Evolutionary conservation across 306 rosid genomes (phyloP), one percentile per base, ranked within the genome.

Genomic region (Cucurbita maxima): DNA sequence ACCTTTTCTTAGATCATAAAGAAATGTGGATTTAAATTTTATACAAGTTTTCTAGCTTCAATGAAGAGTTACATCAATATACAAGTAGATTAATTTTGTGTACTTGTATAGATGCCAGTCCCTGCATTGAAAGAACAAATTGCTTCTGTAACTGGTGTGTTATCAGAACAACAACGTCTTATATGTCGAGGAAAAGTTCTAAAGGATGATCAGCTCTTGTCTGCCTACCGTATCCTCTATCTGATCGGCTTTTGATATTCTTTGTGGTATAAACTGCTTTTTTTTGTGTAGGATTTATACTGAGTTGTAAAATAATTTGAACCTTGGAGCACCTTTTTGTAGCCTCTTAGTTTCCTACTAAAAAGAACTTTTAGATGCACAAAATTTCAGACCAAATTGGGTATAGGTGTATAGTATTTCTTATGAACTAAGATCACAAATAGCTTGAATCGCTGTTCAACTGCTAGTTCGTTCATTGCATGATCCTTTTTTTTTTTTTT

Each of bases 61-160:
- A 34, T 53, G 75, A 52, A 30, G 48, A 16, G 6, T 38, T 48
- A 30, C 58, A 43, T 66, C 13, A n/a, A 43, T 13, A 45, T 40
- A 22, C 78, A 5, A 50, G 69, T 48, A 59, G 57, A 50, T 50
- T 72, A 71, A 19, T 51, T 25, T 60, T 79, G 47, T 76, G 43
- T 51, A 81, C 58, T 79, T 79, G 56, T 86, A 78, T 84, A 95
- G 99, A 85, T 95, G 99, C 90, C 99, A 37, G 97, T 87, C 77
- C 91, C 91, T 66, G 85, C 76, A 50, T 70, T 87, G 76, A 87
- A 87, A 76, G 91, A 84, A 53, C 85, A 82, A 79, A 82, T 87
- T 87, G 91, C 91, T 58, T 74, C 84, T 55, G 85, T 87, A 48
- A 87, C 91, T 48, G 91, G 91, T 14, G 91, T 87, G 79, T 68